Conservation (phyloP, 352 stramenopile genomes). For the Phytophthora pinifolia region DNA sequence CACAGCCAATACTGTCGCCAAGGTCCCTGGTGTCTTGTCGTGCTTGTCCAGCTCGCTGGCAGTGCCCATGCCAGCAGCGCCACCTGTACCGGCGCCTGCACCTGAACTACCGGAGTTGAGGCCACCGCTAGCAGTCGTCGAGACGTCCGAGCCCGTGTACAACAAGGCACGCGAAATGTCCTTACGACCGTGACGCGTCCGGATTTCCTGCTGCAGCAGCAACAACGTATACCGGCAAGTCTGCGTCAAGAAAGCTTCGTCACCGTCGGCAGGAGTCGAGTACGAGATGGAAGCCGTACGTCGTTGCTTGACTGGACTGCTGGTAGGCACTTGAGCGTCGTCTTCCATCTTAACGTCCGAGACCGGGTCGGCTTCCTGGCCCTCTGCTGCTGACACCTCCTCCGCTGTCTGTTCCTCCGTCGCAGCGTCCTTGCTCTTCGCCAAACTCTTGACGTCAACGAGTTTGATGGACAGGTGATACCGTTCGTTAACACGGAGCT, state of each 20-base stretch:
- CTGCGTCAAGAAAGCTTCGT: conserved; percentile 57
- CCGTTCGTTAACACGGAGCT: conserved; percentile 73
- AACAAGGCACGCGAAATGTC: conserved; percentile 65
- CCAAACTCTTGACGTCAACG: conserved; percentile 54
- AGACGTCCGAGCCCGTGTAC: conserved; percentile 39
- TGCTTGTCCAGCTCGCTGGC: conserved; percentile 43
- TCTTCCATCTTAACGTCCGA: conserved; percentile 32
- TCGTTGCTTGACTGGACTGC: conserved; percentile 25
- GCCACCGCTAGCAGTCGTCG: conserved; percentile 15
- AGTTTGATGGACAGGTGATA: conserved; percentile 74
- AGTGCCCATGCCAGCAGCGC: conserved; percentile 21
- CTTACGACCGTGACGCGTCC: conserved; percentile 69
- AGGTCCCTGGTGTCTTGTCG: conserved; percentile 40
- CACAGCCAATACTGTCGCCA: conserved; percentile 62
- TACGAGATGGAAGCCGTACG: conserved; percentile 31
- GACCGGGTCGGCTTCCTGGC: conserved; percentile 8
- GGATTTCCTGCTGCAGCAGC: conserved; percentile 83
- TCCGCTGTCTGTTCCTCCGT: conserved; percentile 13
- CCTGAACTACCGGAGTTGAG: conserved; percentile 10
- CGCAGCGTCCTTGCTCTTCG: conserved; percentile 15
- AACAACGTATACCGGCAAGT: conserved; percentile 71
- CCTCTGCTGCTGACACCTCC: conserved; percentile 4
- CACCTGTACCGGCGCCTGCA: conserved; percentile 8
- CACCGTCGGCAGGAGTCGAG: conserved; percentile 29
- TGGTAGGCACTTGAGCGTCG: conserved; percentile 18